Base-by-base conservation (phyloP, 345 rosid species). In the Rhizophora apiculata region DNA sequence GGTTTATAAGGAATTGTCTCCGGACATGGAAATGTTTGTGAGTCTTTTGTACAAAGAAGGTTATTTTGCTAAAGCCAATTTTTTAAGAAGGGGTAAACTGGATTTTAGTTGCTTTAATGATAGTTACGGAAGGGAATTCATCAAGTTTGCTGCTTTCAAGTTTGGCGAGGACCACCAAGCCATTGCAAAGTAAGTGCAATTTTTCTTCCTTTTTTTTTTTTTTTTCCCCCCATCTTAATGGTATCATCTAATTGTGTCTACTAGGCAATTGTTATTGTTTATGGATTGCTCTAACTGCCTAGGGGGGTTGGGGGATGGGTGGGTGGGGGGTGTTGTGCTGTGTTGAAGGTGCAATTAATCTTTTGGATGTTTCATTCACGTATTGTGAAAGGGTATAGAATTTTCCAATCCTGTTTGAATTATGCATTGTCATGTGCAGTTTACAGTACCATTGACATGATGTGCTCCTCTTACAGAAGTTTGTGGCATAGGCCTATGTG, bases 141-240 rank as follows among this genome's bases (percentile, higher is more conserved):
- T 87, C 74, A 84, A 84, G 80, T 82, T 61, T 72, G 90, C 92
- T 0, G 86, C 87, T 0, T 80, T 77, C 27, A 78, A 63, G 65
- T 93, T 87, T 68, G 98, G 88, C 53, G 72, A 76, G 36, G 92
- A 90, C 70, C 85, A 85, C 30, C 96, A 89, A 78, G 89, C 87
- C 64, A 86, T 87, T 57, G 92, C 96, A 16, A 90, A 85, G 97
- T 89, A 64, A 81, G 89, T 75, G 21, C 11, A 24, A 22, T 76
- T 64, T 73, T 32, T 52, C 3, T 64, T 61, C 3, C 15, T 20
- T 13, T 43, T 24, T 24, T 24, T 24, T 24, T 24, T 24, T 24
- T 24, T 24, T 24, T 24, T 24, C 1, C 37, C 46, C 46, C 46
- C 15, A 3, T 15, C 18, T 43, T 43, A 43, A 43, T 43, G 19